Evolutionary conservation across 495 filamentous ascomycete genomes (phyloP), one percentile per base, ranked within the genome.

Genomic region (Apiosordaria backusii): DNA sequence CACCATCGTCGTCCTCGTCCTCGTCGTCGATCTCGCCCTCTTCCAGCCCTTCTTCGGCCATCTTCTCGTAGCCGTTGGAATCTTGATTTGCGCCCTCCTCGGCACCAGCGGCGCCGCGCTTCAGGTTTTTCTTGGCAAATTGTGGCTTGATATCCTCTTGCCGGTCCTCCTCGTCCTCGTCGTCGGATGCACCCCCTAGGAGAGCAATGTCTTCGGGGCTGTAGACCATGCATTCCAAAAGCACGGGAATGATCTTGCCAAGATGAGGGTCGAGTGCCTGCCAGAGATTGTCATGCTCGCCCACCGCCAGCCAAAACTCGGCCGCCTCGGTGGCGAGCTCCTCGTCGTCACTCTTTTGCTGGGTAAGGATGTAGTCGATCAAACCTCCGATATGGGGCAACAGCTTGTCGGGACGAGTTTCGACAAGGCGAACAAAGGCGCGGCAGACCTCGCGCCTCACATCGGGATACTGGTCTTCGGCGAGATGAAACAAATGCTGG

Each of bases 221-320:
- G 70, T 98, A 99, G 18, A 98, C 87, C 95, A 99, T 99, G 72
- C 91, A 94, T 65, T 94, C 87, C 2, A 99, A 85, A 54, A 99
- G 78, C 18, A 97, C 89, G 0, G 95, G 94, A 19, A 99, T 87
- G 58, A 99, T 92, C 74, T 92, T 91, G 63, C 84, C 78, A 67
- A 99, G 86, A 73, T 89, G 90, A 1, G 91, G 92, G 5, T 82
- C 87, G 21, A 99, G 77, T 0, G 85, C 81, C 50, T 85, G 83
- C 75, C 90, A 90, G 59, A 99, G 76, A 59, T 86, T 84, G 45
- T 89, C 83, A 73, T 97, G 92, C 75, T 97, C 96, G 26, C 93
- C 93, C 29, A 97, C 88, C 60, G 90, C 90, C 59, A 99, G 86
- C 92, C 94, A 99, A 74, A 99, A 99, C 77, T 98, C 95, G 7